Percentiles rank a stretch among this genome's conserved stretches.
These are phyloP conservation scores for Macrolepiota albuminosa DNA, from an alignment of 768 basidiomycete genomes.

Conservation along the genomic window DNA sequence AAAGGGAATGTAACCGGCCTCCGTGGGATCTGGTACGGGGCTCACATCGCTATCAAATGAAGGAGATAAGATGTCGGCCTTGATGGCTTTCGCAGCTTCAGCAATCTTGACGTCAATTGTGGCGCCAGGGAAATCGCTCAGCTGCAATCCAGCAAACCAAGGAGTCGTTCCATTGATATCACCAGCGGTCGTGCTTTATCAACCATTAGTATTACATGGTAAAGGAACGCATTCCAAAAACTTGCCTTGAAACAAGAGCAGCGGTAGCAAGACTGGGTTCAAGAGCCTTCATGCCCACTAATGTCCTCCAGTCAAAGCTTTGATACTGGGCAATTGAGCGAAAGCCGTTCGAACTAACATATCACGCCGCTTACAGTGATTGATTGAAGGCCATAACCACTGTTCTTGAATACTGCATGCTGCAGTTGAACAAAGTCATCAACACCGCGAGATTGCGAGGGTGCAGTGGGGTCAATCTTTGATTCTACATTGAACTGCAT, in stretches of 20 bases:
- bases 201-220: neutral
- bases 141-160: slow-evolving; percentile 67
- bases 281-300: slow-evolving; percentile 66
- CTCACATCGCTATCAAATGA: slow-evolving; percentile 36
- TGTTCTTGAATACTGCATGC: slow-evolving; percentile 50
- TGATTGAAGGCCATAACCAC: slow-evolving; percentile 50
- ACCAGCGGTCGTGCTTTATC: slow-evolving; percentile 34
- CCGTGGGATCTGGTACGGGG: slow-evolving; percentile 38
- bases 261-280: slow-evolving; percentile 53
- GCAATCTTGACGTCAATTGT: slow-evolving; percentile 55
- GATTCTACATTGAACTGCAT: slow-evolving; percentile 79
- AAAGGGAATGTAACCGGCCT: slow-evolving; percentile 47
- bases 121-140: slow-evolving; percentile 60
- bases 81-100: slow-evolving; percentile 61
- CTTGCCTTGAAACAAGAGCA: slow-evolving; percentile 64
- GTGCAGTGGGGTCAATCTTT: slow-evolving; percentile 56
- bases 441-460: slow-evolving; percentile 47
- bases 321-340: slow-evolving; percentile 47
- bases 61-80: slow-evolving; percentile 64
- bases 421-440: slow-evolving; percentile 61
- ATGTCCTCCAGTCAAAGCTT: slow-evolving; percentile 79
- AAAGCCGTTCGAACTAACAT: neutral
- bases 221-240: neutral
- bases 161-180: slow-evolving; percentile 44
- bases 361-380: slow-evolving; percentile 49